Base-by-base conservation (phyloP, 768 basidiomycete genomes). In the Russula abietina region DNA sequence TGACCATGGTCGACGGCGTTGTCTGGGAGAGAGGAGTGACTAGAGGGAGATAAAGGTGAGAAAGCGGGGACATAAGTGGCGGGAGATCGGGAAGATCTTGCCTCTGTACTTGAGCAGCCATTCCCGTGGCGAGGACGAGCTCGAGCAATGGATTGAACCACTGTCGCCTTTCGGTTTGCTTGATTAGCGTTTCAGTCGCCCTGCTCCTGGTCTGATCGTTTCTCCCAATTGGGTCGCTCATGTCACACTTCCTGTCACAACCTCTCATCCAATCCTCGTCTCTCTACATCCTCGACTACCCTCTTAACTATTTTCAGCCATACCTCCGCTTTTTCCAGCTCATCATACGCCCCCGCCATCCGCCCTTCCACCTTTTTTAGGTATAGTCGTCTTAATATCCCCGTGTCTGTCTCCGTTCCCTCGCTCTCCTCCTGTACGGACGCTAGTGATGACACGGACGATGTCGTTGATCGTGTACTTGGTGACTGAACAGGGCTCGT, bases 251-350 rank as follows among this genome's bases (percentile, higher is more conserved):
- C 9, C 0, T 22, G 53, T 56, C 63, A 64, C 63, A 30, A 2
- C 46, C 84, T 79, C 55, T 52, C 61, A n/a, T 56, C 60, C 39
- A 53, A 52, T 53, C 51, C 36, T 14, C 56, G 43, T n/a, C 28
- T 41, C 24, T 49, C 38, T 43, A 62, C 58, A 45, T 85, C 82
- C 46, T 80, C 77, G 17, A 86, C 77, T 32, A 83, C 84, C 55
- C 83, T 85, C 66, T 82, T 84, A 62, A 89, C 81, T 55, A 88
- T 81, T 52, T 79, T 77, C 22, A 88, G 72, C 87, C 88, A 89
- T 1, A 73, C 74, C 24, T 75, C 76, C 38, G 79, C 78, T 65
- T 79, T 81, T 62, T 89, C 86, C 48, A 88, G 76, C 69, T 88
- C 85, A 48, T 85, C 84, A 67, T 81, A 80, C 2, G 84, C 83